These are phyloP conservation scores for Pythium volutum DNA, from an alignment of 352 stramenopile species.

Conservation along the genomic window DNA sequence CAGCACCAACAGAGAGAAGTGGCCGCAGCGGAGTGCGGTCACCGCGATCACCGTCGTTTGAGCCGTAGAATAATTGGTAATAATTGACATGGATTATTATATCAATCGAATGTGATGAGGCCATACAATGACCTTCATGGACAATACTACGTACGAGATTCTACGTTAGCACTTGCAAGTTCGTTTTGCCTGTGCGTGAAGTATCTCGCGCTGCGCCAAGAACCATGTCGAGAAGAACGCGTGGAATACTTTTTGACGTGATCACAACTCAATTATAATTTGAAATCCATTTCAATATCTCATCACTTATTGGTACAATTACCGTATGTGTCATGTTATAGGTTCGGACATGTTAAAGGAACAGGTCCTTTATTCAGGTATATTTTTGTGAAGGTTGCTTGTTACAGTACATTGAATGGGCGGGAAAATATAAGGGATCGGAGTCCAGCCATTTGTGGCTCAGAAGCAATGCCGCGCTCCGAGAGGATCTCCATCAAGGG, in stretches of 20 bases:
- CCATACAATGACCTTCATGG: too few relatives aligned
- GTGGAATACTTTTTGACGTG: too few relatives aligned
- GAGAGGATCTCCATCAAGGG: neutral
- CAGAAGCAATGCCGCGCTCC: neutral
- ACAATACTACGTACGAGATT: too few relatives aligned
- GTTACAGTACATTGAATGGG: neutral
- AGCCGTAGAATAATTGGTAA: neutral
- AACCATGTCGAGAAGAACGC: too few relatives aligned
- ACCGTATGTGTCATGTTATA: conserved; percentile 6
- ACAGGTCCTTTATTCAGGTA: conserved; percentile 3
- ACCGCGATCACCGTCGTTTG: neutral
- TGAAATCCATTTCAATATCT: too few relatives aligned
- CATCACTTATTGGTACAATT: too few relatives aligned
- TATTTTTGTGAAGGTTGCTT: conserved; percentile 2
- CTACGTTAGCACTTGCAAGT: too few relatives aligned
- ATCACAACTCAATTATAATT: too few relatives aligned
- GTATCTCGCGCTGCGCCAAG: too few relatives aligned
- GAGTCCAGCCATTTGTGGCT: neutral
- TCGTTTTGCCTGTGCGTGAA: too few relatives aligned
- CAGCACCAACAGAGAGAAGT: neutral
- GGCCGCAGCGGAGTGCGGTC: neutral
- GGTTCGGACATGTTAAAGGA: neutral
- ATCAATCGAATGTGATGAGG: too few relatives aligned
- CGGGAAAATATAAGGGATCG: neutral
- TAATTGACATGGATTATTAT: neutral